Conservation (phyloP, 441 rosid species). For the Erodium chrysanthum region DNA sequence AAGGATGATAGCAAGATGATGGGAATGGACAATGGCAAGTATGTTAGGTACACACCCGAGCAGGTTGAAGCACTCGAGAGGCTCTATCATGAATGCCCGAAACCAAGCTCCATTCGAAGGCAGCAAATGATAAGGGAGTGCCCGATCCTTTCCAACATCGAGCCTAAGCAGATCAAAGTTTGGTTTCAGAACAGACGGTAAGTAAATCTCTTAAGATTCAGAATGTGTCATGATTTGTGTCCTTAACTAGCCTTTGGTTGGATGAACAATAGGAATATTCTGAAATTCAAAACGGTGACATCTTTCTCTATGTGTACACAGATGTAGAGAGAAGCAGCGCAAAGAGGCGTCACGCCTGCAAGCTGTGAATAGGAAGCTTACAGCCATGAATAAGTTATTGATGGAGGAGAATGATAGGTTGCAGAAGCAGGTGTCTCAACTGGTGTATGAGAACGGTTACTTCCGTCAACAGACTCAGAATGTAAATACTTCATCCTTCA, state of each 20-base stretch:
- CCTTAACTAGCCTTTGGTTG: no score
- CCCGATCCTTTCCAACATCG: slow-evolving; percentile 78
- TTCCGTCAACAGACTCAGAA: slow-evolving; percentile 79
- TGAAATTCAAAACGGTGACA: no score
- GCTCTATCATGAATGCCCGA: slow-evolving; percentile 91
- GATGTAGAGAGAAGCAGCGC: slow-evolving; percentile 97
- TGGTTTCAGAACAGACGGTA: slow-evolving; percentile 98
- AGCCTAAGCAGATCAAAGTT: slow-evolving; percentile 98
- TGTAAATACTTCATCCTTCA: slow-evolving; percentile 29
- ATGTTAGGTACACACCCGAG: slow-evolving; percentile 93
- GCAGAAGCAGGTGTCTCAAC: slow-evolving; percentile 47
- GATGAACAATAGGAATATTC: no score
- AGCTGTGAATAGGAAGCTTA: slow-evolving; percentile 72
- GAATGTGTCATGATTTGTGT: no score
- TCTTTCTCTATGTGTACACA: slow-evolving; percentile 28
- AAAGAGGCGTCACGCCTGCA: slow-evolving; percentile 91
- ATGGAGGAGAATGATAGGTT: slow-evolving; percentile 98
- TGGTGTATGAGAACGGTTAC: slow-evolving; percentile 60
- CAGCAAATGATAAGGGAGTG: slow-evolving; percentile 93
- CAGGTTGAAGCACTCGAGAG: slow-evolving; percentile 99
- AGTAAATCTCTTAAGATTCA: background rate
- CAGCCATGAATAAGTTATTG: slow-evolving; percentile 89
- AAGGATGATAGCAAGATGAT: slow-evolving; percentile 41
- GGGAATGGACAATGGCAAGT: slow-evolving; percentile 70
- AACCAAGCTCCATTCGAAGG: slow-evolving; percentile 80